Base-by-base conservation (phyloP, 2,329 filamentous ascomycete species). In the Graphilbum fragrans region DNA sequence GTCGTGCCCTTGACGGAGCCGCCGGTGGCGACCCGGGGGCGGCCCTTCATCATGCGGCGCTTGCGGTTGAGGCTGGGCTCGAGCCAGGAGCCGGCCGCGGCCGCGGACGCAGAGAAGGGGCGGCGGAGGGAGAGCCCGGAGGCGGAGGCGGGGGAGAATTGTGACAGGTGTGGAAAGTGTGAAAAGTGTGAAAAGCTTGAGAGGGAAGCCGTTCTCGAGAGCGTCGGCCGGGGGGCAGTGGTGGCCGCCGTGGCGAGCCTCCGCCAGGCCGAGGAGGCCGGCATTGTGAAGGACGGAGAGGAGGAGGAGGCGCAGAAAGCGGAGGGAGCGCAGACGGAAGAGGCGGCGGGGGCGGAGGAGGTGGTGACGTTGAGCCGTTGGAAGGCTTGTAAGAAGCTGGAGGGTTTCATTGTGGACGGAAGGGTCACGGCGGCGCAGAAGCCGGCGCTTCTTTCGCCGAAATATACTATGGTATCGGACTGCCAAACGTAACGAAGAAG, bases 1-100 rank as follows among this genome's bases (percentile, higher is more conserved):
- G 90, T 96, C 29, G 92, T 98, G 52, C 92, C 92, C 59, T 93
- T 87, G 29, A 74, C 80, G 42, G 85, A 93, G 46, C 92, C 92
- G 47, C 92, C 92, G 0, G 88, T 98, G 20, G 85, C 76, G 38
- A 96, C 87, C 53, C 86, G 78, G 38, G 85, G 82, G 2, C 87
- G 77, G 32, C 90, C 92, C 66, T 95, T 95, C 51, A 87, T 88
- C 70, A 93, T 94, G 61, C 85, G 86, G 56, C 78, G 82, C 58
- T 86, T 88, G 49, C 85, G 77, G 53, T 80, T 62, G 47, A 77
- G 64, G 53, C 77, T 82, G 27, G 90, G 90, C 44, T 84, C 74
- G 37, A 96, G 82, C 87, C 88, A 96, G 56, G 76, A 82, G 50
- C 74, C 75, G 58, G 70, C 48, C 56, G 64, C 55, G 49, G 65